These are phyloP conservation scores for Penicillium paradoxum DNA, from an alignment of 495 filamentous ascomycete genomes.

Conservation along the genomic window DNA sequence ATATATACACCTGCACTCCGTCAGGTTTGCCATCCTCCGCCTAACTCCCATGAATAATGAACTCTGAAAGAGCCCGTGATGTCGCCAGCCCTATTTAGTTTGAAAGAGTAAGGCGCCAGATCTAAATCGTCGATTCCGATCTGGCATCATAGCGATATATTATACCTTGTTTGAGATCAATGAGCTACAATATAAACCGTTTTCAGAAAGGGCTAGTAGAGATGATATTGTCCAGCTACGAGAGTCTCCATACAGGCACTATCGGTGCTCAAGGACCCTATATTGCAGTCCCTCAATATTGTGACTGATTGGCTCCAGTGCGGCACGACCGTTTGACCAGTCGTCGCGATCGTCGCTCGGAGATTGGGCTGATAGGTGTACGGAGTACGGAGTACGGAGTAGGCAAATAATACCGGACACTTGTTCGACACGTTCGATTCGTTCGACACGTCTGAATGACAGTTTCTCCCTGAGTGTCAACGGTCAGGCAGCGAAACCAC, in stretches of 20 bases:
- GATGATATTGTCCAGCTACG: no score
- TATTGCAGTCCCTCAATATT: not conserved
- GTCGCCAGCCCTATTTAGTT: not conserved
- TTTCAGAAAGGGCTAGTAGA: no score
- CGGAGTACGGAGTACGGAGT: no score
- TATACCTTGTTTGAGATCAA: not conserved
- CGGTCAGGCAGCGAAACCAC: not conserved
- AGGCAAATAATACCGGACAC: not conserved
- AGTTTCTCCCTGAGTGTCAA: not conserved
- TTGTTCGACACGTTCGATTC: no score
- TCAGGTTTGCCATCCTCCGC: not conserved
- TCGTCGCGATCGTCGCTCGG: conserved; percentile 6
- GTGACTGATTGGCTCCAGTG: conserved; percentile 1
- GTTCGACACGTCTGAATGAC: conserved; percentile 4
- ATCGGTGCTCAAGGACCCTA: no score
- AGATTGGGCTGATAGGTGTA: not conserved
- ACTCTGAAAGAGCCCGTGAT: not conserved
- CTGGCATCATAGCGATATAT: not conserved
- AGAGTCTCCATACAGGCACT: not conserved
- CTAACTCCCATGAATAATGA: no score
- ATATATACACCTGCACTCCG: no score
- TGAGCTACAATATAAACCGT: not conserved
- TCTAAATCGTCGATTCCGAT: not conserved
- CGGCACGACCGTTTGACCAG: conserved; percentile 8
- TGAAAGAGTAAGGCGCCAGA: not conserved